These are phyloP conservation scores for Yamadazyma kanchanaburiensis DNA, from an alignment of 1,139 yeast species.

Conservation along the genomic window DNA sequence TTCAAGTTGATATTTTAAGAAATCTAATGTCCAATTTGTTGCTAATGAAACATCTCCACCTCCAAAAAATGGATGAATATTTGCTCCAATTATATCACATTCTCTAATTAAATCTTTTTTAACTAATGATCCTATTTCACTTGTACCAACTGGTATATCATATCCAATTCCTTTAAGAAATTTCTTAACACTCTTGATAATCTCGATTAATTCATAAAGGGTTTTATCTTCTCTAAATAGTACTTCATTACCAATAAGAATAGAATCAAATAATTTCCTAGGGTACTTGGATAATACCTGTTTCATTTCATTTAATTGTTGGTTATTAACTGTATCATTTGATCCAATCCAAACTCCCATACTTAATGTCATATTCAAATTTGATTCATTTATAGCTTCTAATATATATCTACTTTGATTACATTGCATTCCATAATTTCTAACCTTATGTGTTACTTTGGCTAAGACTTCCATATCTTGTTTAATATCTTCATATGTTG, in stretches of 20 bases:
- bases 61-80: conserved; percentile 67
- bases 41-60: conserved; percentile 53
- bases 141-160: conserved; percentile 52
- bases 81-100: conserved; percentile 61
- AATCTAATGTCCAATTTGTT: conserved; percentile 52
- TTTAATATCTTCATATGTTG: conserved; percentile 43
- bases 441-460: conserved; percentile 52
- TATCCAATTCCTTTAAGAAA: conserved; percentile 32
- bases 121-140: conserved; percentile 50
- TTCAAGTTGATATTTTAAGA: conserved; percentile 40
- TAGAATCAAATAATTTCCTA: conserved; percentile 42
- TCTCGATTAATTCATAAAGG: conserved; percentile 31
- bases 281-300: conserved; percentile 44
- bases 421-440: conserved; percentile 66
- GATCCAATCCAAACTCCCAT: conserved; percentile 64
- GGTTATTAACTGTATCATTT: conserved; percentile 34
- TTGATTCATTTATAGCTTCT: conserved; percentile 48
- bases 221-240: conserved; percentile 52
- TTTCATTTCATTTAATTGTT: conserved; percentile 45
- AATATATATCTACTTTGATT: conserved; percentile 51
- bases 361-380: conserved; percentile 54
- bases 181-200: conserved; percentile 40
- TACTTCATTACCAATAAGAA: conserved; percentile 64
- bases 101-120: conserved; percentile 29
- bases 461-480: conserved; percentile 57